Conservation (phyloP, 164 flowering plant species). For the Aristolochia contorta region DNA sequence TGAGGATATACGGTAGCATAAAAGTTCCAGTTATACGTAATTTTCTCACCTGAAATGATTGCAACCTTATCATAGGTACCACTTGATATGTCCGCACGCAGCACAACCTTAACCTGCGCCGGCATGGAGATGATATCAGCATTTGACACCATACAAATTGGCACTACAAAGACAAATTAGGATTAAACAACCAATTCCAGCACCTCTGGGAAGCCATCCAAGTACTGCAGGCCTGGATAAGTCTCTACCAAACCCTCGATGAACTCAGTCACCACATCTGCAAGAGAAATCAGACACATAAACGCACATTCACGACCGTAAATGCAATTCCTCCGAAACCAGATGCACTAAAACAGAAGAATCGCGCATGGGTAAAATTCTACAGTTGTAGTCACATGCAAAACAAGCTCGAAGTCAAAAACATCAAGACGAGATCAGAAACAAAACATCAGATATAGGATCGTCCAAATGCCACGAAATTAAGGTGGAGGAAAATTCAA, state of each 20-base stretch:
- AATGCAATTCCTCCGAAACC: not conserved
- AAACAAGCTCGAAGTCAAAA: not conserved
- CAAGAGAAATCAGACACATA: slow-evolving; percentile 1
- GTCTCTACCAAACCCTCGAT: slow-evolving; percentile 92
- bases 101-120: slow-evolving; percentile 78
- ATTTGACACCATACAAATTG: not conserved
- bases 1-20: not conserved
- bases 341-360: not conserved
- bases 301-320: not conserved
- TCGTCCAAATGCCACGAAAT: not conserved
- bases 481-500: not conserved
- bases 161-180: too few species aligned
- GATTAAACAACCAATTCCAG: not conserved
- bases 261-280: slow-evolving; percentile 91
- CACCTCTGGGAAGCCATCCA: slow-evolving; percentile 94
- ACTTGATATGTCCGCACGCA: slow-evolving; percentile 73
- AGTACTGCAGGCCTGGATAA: slow-evolving; percentile 74
- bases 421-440: too few species aligned
- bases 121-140: not conserved
- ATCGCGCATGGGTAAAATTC: not conserved
- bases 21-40: not conserved
- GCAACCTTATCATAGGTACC: slow-evolving; percentile 82
- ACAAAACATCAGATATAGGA: not conserved
- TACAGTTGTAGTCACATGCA: not conserved
- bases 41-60: slow-evolving; percentile 68